A percentile compares a stretch with the other conserved stretches of the same genome.
Evolutionary conservation across 306 rosid species (phyloP).

Genomic region (Pyrus betulifolia): DNA sequence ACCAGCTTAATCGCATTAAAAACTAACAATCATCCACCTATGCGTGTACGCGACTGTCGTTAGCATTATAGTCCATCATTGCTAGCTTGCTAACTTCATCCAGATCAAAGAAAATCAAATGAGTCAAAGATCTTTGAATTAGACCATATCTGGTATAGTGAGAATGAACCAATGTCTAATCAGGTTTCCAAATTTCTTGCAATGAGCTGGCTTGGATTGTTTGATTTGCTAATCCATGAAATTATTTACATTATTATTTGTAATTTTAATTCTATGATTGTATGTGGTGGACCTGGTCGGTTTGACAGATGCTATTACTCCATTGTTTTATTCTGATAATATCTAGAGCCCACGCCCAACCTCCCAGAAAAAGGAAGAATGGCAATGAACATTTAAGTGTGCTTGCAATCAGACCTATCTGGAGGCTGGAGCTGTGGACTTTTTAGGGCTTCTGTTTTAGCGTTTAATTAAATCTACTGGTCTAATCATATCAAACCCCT

Average conservation of each 20-base stretch:
- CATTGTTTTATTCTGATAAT: neutral
- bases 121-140: neutral
- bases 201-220: conserved; percentile 32
- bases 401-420: neutral
- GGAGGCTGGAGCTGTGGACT: neutral
- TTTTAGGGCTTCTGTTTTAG: neutral
- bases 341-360: conserved; percentile 4
- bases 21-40: neutral
- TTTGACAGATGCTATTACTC: conserved; percentile 33
- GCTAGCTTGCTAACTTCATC: neutral
- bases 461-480: neutral
- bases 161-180: conserved; percentile 5
- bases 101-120: neutral
- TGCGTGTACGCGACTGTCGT: no score
- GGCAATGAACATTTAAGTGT: neutral
- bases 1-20: neutral
- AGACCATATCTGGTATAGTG: neutral
- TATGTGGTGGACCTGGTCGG: conserved; percentile 38
- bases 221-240: neutral
- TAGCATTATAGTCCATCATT: neutral
- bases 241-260: neutral
- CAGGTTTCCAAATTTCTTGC: neutral
- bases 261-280: conserved; percentile 7
- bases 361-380: neutral
- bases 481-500: conserved; percentile 9